phyloP scores from a whole-genome alignment of 1,139 yeast species.

The Pichia terricola region DNA sequence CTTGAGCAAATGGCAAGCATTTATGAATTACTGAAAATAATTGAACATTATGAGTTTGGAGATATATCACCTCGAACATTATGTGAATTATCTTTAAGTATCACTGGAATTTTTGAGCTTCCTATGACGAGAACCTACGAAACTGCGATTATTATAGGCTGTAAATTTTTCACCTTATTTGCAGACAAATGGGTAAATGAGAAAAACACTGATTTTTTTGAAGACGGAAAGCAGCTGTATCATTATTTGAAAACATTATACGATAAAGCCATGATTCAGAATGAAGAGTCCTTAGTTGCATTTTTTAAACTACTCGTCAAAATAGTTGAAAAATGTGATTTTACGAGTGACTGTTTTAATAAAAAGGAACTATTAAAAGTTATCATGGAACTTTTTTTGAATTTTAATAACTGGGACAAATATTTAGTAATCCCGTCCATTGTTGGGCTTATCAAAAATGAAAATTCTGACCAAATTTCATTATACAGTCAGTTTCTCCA shows the following conservation, averaged over 20 bases:
- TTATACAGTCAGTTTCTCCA: constrained; percentile 29
- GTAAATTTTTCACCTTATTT: constrained; percentile 4
- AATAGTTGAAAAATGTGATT: not conserved
- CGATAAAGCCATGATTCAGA: constrained; percentile 10
- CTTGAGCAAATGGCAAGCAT: constrained; percentile 7
- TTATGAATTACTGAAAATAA: constrained; percentile 3
- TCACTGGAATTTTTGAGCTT: constrained; percentile 9
- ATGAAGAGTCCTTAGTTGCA: constrained; percentile 8
- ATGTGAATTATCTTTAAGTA: constrained; percentile 3
- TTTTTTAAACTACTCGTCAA: constrained; percentile 5
- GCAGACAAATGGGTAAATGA: constrained; percentile 6
- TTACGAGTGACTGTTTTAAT: not conserved
- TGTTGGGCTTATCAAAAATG: constrained; percentile 3
- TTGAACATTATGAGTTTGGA: not conserved
- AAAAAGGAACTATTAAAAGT: not conserved
- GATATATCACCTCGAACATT: not conserved
- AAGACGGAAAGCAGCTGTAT: constrained; percentile 11
- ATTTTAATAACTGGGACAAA: constrained; percentile 13
- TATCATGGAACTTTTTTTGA: constrained; percentile 3
- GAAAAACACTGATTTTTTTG: not conserved
- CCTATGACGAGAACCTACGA: constrained; percentile 15
- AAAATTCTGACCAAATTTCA: constrained; percentile 18
- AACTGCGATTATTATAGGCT: constrained; percentile 7
- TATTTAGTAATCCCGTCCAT: constrained; percentile 7
- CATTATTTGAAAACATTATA: constrained; percentile 7